Percentiles rank a stretch among this genome's conserved stretches.
Evolutionary conservation across 2,329 filamentous ascomycete genomes (phyloP).

Genomic region (Dothistroma septosporum): DNA sequence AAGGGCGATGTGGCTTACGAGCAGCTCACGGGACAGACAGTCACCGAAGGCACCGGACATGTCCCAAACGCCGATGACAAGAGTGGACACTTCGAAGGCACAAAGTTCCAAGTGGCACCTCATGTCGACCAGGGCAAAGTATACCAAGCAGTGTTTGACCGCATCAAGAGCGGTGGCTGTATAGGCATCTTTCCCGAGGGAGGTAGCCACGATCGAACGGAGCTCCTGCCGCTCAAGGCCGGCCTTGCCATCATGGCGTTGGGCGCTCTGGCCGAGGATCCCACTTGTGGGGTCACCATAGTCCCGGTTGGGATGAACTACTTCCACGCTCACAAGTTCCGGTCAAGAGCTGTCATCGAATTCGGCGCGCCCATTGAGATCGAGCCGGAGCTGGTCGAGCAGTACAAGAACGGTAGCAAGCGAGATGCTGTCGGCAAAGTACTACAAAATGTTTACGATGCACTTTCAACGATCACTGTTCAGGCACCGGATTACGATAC

Average conservation of each 20-base stretch:
- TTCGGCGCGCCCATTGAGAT: conserved; percentile 89
- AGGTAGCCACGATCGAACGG: conserved; percentile 89
- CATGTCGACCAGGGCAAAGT: conserved; percentile 93
- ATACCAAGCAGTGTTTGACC: conserved; percentile 86
- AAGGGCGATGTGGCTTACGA: conserved; percentile 68
- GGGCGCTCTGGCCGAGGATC: conserved; percentile 78
- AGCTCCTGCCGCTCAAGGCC: conserved; percentile 87
- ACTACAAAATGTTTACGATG: conserved; percentile 80
- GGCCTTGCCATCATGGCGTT: conserved; percentile 98
- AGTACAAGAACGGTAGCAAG: conserved; percentile 77
- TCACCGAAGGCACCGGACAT: conserved; percentile 52
- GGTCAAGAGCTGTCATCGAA: conserved; percentile 90
- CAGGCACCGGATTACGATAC: conserved; percentile 93
- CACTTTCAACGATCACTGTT: conserved; percentile 82
- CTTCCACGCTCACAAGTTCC: conserved; percentile 98
- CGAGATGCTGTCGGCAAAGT: conserved; percentile 82
- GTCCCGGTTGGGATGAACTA: conserved; percentile 99
- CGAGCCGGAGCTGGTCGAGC: conserved; percentile 72
- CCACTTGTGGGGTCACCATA: conserved; percentile 85
- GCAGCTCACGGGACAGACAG: conserved; percentile 67
- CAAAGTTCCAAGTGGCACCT: conserved; percentile 80
- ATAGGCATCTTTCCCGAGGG: conserved; percentile 97
- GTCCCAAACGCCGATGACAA: conserved; percentile 55
- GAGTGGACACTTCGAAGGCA: conserved; percentile 64
- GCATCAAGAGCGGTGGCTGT: conserved; percentile 76